Base-by-base conservation (phyloP, 352 stramenopile species). In the Chrysophaeum taylorii region DNA sequence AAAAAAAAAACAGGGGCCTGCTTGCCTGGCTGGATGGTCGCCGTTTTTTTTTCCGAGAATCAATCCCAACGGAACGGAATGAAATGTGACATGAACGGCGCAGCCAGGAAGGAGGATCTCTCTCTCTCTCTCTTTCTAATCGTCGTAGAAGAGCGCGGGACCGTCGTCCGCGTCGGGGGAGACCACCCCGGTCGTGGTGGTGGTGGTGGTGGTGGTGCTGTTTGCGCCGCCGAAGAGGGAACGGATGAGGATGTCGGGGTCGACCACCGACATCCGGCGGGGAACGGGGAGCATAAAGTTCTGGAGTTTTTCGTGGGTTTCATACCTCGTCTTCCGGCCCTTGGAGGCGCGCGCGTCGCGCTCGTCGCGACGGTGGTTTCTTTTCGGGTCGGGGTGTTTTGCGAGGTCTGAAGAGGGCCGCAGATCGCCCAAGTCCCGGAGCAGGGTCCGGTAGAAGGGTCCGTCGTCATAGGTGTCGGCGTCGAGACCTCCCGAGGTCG, bases 241-340 rank as follows among this genome's bases (percentile, higher is more conserved):
- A 2, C 15, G 33, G 12, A 66, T 2, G 33, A 66, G 57, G 33
- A 66, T 66, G 36, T 66, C 57, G 36, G 45, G 33, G 57, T 66
- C 57, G 33, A 66, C 57, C 16, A 7, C 33, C 33, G 57, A 36
- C 33, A 36, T 42, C 2, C 33, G 33, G 2, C 14, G 1, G 9
- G 57, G 57, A 2, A 66, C 57, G 57, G 57, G 57, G 57, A 66
- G 45, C 57, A 66, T 66, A 36, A 66, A 66, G 35, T 66, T 66
- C 33, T 7, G 16, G 33, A 66, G 57, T n/a, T 66, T 66, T n/a
- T 66, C 57, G 57, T 66, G 57, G 14, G 57, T n/a, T 18, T 66
- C 57, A 18, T 45, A 66, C 2, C 27, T 27, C 31, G 45, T 18
- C 12, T n/a, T 7, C 33, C 57, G 57, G 57, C 57, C 57, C 35